Base-by-base conservation (phyloP, 2,329 filamentous ascomycete species). In the Arthrocladium fulminans region DNA sequence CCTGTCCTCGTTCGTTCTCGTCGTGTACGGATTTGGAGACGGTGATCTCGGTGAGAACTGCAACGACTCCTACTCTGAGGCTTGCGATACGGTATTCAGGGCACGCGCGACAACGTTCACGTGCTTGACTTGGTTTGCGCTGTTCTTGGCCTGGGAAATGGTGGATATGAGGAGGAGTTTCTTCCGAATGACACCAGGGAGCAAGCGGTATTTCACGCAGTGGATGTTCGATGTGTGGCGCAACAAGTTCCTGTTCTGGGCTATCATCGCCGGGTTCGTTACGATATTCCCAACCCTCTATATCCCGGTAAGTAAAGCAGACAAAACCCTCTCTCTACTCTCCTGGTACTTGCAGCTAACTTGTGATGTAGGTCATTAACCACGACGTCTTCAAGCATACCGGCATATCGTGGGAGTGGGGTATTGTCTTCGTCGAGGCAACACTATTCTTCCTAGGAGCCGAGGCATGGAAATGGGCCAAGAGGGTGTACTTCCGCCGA, bases 101-200 rank as follows among this genome's bases (percentile, higher is more conserved):
- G 84, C 83, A 0, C 79, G 84, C 12, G 81, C 82, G 0, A 86
- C 84, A 0, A 83, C 80, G 3, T 88, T 88, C 60, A 82, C 81
- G 25, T 84, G 78, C 55, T 72, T 88, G 45, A 88, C 83, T 0
- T 88, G 84, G 83, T 83, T 83, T 57, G 81, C 83, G 0, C 74
- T 88, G 15, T 85, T 88, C 69, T 72, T 86, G 3, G 84, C 85
- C 0, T 88, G 84, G 84, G 83, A 88, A 63, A 83, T 86, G 75
- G 73, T 86, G 51, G 75, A 85, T 59, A 76, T 83, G 67, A 80
- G 84, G 19, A 77, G 81, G 37, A 82, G 77, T 6, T 85, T 88
- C 70, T 88, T 88, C 75, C 74, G 76, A 58, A 84, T 87, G 79
- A 77, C 84, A 59, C 79, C 82, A 0, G 70, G 71, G 13, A 76